Percentiles rank a stretch among this genome's conserved stretches.
These are phyloP conservation scores for Candida peoriensis DNA, from an alignment of 805 yeast genomes.

Conservation along the genomic window DNA sequence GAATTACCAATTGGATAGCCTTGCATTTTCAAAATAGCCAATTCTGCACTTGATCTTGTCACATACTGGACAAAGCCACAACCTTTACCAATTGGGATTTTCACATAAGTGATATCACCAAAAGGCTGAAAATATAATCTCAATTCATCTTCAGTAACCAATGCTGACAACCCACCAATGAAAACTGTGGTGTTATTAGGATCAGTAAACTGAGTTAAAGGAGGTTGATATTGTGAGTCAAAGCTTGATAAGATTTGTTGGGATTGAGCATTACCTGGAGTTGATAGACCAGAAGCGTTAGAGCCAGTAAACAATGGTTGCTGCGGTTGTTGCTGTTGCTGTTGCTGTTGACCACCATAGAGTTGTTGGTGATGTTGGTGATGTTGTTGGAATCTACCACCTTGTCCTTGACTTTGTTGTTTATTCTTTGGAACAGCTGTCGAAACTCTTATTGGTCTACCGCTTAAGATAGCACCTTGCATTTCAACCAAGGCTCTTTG, in stretches of 20 bases:
- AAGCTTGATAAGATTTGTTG: constrained; percentile 16
- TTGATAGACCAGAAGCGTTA: constrained; percentile 18
- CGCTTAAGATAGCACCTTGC: constrained; percentile 72
- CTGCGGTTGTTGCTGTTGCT: constrained; percentile 7
- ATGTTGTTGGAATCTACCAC: constrained; percentile 14
- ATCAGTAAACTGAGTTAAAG: constrained; percentile 65
- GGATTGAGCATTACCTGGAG: constrained; percentile 16
- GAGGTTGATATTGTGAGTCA: constrained; percentile 44
- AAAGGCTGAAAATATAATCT: constrained; percentile 55
- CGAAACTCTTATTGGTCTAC: constrained; percentile 73
- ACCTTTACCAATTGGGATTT: constrained; percentile 67
- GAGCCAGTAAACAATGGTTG: constrained; percentile 6
- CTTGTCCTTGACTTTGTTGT: constrained; percentile 6
- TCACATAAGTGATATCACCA: constrained; percentile 73
- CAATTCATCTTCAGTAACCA: constrained; percentile 57
- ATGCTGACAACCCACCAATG: constrained; percentile 58
- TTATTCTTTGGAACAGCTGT: constrained; percentile 54
- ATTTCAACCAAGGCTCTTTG: constrained; percentile 70
- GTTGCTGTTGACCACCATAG: constrained; percentile 8
- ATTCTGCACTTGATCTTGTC: constrained; percentile 76
- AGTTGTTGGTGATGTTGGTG: constrained; percentile 11
- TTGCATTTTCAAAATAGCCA: constrained; percentile 82
- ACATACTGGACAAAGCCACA: constrained; percentile 87
- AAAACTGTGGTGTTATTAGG: constrained; percentile 75
- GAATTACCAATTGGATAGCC: constrained; percentile 85